phyloP scores from a whole-genome alignment of 805 yeast genomes.

The Kodamaea lidongshanica region DNA sequence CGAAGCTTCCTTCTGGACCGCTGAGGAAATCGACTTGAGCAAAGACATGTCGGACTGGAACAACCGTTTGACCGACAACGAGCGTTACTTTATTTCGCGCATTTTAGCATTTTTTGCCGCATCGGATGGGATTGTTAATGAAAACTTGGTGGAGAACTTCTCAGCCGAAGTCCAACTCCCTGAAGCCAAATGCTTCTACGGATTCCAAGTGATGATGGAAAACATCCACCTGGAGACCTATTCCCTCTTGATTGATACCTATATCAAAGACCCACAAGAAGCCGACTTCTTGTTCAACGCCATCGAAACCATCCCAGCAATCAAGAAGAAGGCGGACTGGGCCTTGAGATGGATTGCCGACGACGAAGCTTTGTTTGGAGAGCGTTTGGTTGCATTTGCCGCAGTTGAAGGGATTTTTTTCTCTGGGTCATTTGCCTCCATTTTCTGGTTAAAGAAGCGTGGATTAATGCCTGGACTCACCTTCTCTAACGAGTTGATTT shows the following conservation, averaged over 20 bases:
- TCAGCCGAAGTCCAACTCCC: slow-evolving; percentile 96
- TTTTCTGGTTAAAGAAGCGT: slow-evolving; percentile 98
- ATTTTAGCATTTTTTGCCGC: slow-evolving; percentile 98
- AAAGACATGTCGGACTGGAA: slow-evolving; percentile 94
- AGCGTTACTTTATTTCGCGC: slow-evolving; percentile 85
- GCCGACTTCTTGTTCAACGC: slow-evolving; percentile 88
- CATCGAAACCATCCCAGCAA: slow-evolving; percentile 92
- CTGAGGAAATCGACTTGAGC: slow-evolving; percentile 94
- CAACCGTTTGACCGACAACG: slow-evolving; percentile 79
- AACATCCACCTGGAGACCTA: slow-evolving; percentile 97
- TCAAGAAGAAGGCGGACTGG: slow-evolving; percentile 97
- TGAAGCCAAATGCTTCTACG: slow-evolving; percentile 97
- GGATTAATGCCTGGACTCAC: slow-evolving; percentile 99
- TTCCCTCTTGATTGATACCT: slow-evolving; percentile 88
- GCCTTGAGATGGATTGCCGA: slow-evolving; percentile 96
- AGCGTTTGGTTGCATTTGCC: slow-evolving; percentile 95
- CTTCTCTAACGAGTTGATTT: slow-evolving; percentile 93
- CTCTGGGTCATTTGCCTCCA: slow-evolving; percentile 96
- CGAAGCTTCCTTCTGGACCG: slow-evolving; percentile 99
- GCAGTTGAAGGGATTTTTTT: slow-evolving; percentile 99
- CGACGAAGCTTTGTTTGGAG: slow-evolving; percentile 82
- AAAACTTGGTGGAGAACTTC: slow-evolving; percentile 94
- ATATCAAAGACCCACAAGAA: slow-evolving; percentile 94
- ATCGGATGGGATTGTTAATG: slow-evolving; percentile 96
- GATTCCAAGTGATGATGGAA: slow-evolving; percentile 99